Base-by-base conservation (phyloP, 805 yeast species). In the Saccharomycopsis javanensis region DNA sequence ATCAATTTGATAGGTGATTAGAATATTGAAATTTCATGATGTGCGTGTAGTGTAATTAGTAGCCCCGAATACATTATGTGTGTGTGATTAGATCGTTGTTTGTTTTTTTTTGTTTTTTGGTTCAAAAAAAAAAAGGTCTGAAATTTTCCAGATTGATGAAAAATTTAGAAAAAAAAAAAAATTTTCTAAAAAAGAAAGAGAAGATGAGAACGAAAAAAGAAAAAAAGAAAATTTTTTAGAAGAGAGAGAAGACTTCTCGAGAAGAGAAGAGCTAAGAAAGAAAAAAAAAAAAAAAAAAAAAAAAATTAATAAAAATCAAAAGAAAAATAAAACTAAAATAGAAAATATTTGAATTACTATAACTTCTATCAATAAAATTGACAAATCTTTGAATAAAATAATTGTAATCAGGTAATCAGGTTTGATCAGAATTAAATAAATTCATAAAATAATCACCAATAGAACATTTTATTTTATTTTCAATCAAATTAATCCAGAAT, bases 141-240 rank as follows among this genome's bases (percentile, higher is more conserved):
- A 4, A 10, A 35, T n/a, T 18, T 38, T 42, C 23, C 28, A 42
- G 23, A 42, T 42, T 42, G 18, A 28, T 42, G 48, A 42, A 42
- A 42, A 42, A 10, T 42, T 13, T 25, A 16, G 18, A 37, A 20
- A 42, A 7, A 42, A 42, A 42, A 42, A 42, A 42, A 42, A 42
- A 20, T 42, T 42, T 42, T 20, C 28, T 23, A 20, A 20, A 20
- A 25, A 42, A 20, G 28, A 23, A 42, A 42, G 28, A 42, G 71
- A 71, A 38, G 35, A 51, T 25, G 37, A 51, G n/a, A 25, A 20
- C 15, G 23, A 27, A n/a, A 42, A 42, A 10, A 38, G 35, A 38
- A 42, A 42, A 20, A 42, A 42, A 42, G 28, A 42, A 42, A 42
- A 42, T 7, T 42, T 42, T 42, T 42, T 42, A 42, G 48, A 8